These are phyloP conservation scores for Petasospora fabianii DNA, from an alignment of 1,139 yeast genomes.

Conservation along the genomic window DNA sequence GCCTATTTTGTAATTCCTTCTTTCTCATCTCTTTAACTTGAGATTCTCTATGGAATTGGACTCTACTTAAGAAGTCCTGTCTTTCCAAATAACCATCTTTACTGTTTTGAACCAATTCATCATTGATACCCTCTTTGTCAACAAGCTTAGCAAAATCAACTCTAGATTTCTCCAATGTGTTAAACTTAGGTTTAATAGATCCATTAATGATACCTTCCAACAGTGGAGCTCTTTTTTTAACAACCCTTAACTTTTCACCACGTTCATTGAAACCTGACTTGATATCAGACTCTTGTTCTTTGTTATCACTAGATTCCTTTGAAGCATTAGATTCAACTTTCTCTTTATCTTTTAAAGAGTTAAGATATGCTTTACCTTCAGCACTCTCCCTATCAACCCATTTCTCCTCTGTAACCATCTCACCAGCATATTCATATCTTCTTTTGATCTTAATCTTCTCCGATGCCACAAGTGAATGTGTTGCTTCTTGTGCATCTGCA, in stretches of 20 bases:
- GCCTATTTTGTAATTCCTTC: slow-evolving; percentile 29
- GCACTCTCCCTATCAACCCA: slow-evolving; percentile 74
- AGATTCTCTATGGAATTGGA: slow-evolving; percentile 63
- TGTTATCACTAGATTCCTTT: slow-evolving; percentile 7
- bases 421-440: slow-evolving; percentile 88
- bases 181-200: slow-evolving; percentile 63
- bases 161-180: slow-evolving; percentile 88
- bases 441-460: slow-evolving; percentile 68
- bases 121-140: slow-evolving; percentile 77
- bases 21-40: slow-evolving; percentile 56
- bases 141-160: slow-evolving; percentile 96
- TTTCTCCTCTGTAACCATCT: slow-evolving; percentile 70
- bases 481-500: slow-evolving; percentile 14
- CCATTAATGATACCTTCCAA: slow-evolving; percentile 67
- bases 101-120: slow-evolving; percentile 75
- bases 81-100: slow-evolving; percentile 82
- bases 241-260: slow-evolving; percentile 31
- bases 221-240: slow-evolving; percentile 68
- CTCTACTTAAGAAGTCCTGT: slow-evolving; percentile 82
- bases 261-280: slow-evolving; percentile 17
- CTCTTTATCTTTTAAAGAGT: slow-evolving; percentile 31
- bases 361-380: slow-evolving; percentile 76
- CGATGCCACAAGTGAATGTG: slow-evolving; percentile 21
- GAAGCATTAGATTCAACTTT: slow-evolving; percentile 14
- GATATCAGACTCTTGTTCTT: background rate